A percentile compares a stretch with the other conserved stretches of the same genome.
phyloP scores from a whole-genome alignment of 2,329 filamentous ascomycete genomes.

The Claviceps sp. region DNA sequence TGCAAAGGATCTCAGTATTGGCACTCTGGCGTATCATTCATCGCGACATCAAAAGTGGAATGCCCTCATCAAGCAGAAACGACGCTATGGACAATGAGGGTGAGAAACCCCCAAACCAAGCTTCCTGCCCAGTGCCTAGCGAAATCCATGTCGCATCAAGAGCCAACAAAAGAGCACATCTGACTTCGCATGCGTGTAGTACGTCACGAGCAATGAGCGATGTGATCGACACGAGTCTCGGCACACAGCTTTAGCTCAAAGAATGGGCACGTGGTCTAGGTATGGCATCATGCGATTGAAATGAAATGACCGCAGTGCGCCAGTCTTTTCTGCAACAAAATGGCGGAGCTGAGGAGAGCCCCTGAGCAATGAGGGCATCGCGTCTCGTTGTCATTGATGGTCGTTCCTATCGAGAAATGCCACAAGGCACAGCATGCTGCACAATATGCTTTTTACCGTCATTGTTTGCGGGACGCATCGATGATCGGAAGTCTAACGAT shows the following conservation, averaged over 20 bases:
- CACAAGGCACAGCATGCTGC: not conserved
- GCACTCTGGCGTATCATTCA: constrained; percentile 95
- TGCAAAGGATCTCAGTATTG: constrained; percentile 89
- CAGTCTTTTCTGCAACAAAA: too few relatives aligned
- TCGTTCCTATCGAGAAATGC: not conserved
- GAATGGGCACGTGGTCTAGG: not conserved
- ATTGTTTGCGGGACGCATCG: not conserved
- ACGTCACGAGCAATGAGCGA: not conserved
- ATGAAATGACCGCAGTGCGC: not conserved
- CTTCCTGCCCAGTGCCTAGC: not conserved
- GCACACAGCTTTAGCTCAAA: not conserved
- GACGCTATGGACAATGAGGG: not conserved
- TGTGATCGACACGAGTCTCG: not conserved
- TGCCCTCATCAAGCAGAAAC: constrained; percentile 61
- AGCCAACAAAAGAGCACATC: not conserved
- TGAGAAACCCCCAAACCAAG: not conserved
- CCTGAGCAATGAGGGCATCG: not conserved
- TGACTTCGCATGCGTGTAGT: not conserved
- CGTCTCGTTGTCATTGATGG: not conserved
- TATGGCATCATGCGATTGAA: not conserved
- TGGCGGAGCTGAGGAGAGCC: not conserved
- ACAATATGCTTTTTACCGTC: not conserved
- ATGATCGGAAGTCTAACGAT: not conserved
- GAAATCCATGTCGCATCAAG: not conserved
- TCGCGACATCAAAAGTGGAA: constrained; percentile 98